A percentile compares a stretch with the other conserved stretches of the same genome.
Conservation (phyloP, 495 filamentous ascomycete species). For the Aspergillus bertholletiae region DNA sequence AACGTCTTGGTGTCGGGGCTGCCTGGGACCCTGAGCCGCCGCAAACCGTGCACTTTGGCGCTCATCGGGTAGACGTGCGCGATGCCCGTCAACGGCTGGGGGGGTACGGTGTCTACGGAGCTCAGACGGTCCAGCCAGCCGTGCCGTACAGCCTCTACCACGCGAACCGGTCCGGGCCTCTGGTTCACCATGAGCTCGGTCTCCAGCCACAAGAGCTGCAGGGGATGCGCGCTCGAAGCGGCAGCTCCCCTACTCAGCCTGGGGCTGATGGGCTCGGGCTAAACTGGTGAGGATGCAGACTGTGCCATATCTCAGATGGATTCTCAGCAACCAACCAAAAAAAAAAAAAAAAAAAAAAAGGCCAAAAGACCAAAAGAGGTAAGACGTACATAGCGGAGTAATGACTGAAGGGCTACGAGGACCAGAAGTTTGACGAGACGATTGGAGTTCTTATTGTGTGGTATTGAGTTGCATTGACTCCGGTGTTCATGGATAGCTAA, state of each 20-base stretch:
- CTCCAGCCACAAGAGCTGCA: constrained; percentile 17
- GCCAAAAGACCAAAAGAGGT: background rate
- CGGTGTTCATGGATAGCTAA: background rate
- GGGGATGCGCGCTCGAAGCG: constrained; percentile 38
- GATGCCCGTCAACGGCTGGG: constrained; percentile 24
- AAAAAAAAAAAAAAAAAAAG: background rate
- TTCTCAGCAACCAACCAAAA: background rate
- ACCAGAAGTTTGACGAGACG: background rate
- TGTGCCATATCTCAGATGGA: background rate
- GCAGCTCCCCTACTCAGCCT: constrained; percentile 50
- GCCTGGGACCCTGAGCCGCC: constrained; percentile 16
- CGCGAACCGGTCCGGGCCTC: constrained; percentile 30
- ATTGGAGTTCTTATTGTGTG: background rate
- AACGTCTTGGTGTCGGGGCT: constrained; percentile 16
- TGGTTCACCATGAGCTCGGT: constrained; percentile 23
- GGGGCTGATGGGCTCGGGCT: constrained; percentile 24
- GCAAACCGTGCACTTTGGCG: constrained; percentile 22
- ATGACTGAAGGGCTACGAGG: too few species aligned
- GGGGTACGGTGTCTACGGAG: constrained; percentile 15
- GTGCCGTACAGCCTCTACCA: constrained; percentile 28
- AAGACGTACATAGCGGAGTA: background rate
- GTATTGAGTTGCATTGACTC: background rate
- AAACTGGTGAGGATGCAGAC: background rate
- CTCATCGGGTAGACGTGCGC: constrained; percentile 32
- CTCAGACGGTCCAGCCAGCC: constrained; percentile 3